These are phyloP conservation scores for Microsporum audouinii DNA, from an alignment of 2,329 filamentous ascomycete species.

Conservation along the genomic window DNA sequence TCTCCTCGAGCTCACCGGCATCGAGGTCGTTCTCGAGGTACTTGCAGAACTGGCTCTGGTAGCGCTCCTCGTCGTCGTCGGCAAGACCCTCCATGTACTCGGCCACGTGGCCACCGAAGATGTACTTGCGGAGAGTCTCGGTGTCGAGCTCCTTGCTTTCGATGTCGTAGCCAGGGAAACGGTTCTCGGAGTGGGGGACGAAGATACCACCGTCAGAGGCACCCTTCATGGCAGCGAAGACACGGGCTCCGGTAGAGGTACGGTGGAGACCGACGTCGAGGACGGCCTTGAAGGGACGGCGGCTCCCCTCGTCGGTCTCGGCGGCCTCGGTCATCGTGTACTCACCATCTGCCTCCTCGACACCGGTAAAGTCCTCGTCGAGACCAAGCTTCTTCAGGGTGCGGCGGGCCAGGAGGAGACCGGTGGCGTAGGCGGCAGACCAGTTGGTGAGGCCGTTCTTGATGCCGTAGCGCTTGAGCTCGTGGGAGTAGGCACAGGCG, in stretches of 20 bases:
- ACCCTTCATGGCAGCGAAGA: slow-evolving; percentile 99
- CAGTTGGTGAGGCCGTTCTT: slow-evolving; percentile 99
- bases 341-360: slow-evolving; percentile 95
- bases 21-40: slow-evolving; percentile 97
- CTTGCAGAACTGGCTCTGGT: slow-evolving; percentile 94
- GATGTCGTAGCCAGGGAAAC: slow-evolving; percentile 97
- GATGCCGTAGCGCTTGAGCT: slow-evolving; percentile 95
- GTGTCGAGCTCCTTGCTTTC: slow-evolving; percentile 96
- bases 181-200: slow-evolving; percentile 97
- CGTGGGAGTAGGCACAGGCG: slow-evolving; percentile 82
- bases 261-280: slow-evolving; percentile 95
- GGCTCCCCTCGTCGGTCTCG: slow-evolving; percentile 73
- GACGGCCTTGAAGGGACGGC: slow-evolving; percentile 98
- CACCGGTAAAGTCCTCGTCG: slow-evolving; percentile 84
- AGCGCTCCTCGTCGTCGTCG: slow-evolving; percentile 99
- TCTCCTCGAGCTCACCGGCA: slow-evolving; percentile 91
- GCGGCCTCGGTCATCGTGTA: slow-evolving; percentile 89
- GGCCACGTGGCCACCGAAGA: slow-evolving; percentile 93
- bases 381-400: slow-evolving; percentile 94
- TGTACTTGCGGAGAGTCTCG: slow-evolving; percentile 97
- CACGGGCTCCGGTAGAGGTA: slow-evolving; percentile 94
- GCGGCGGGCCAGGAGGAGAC: slow-evolving; percentile 93
- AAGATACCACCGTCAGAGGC: slow-evolving; percentile 95
- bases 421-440: slow-evolving; percentile 92
- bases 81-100: slow-evolving; percentile 99